A percentile compares a stretch with the other conserved stretches of the same genome.
These are phyloP conservation scores for Allomyces javanicus DNA, from an alignment of 192 early-diverging fungal genomes.

Conservation along the genomic window DNA sequence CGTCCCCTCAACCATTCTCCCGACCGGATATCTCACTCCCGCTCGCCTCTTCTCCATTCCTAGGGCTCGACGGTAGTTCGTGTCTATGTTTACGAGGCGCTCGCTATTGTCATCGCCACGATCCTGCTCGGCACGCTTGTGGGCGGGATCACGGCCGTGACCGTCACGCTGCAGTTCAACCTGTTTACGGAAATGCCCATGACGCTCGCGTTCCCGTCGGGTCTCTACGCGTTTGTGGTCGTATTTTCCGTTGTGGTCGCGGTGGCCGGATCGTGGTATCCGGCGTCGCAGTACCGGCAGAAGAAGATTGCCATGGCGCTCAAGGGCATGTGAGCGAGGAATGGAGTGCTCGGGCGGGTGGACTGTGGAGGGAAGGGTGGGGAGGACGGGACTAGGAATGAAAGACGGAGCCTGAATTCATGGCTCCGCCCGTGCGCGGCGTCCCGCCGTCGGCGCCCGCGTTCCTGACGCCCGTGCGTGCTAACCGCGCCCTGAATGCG, in stretches of 20 bases:
- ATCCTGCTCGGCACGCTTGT: slow-evolving; percentile 9
- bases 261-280: slow-evolving; percentile 9
- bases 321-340: slow-evolving; percentile 6
- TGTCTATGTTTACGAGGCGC: slow-evolving; percentile 14
- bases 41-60: too few relatives aligned
- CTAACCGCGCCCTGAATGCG: too few relatives aligned
- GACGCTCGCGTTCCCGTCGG: slow-evolving; percentile 9
- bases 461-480: too few relatives aligned
- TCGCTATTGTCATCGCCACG: slow-evolving; percentile 11
- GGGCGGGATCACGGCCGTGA: slow-evolving; percentile 8
- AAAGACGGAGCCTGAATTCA: too few relatives aligned
- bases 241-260: slow-evolving; percentile 8
- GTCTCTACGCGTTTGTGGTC: slow-evolving; percentile 5
- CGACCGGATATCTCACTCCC: too few relatives aligned
- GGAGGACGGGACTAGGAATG: too few relatives aligned
- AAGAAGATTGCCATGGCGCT: slow-evolving; percentile 11
- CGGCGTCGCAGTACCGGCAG: slow-evolving; percentile 3
- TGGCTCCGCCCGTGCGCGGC: too few relatives aligned
- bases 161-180: slow-evolving; percentile 13
- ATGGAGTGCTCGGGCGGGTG: too few relatives aligned
- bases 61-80: slow-evolving; percentile 8
- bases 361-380: too few relatives aligned
- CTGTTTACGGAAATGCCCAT: slow-evolving; percentile 13
- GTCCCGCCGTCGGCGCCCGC: too few relatives aligned
- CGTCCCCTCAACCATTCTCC: too few relatives aligned